Base-by-base conservation (phyloP, 83 land plant genomes). In the Picea abies region DNA sequence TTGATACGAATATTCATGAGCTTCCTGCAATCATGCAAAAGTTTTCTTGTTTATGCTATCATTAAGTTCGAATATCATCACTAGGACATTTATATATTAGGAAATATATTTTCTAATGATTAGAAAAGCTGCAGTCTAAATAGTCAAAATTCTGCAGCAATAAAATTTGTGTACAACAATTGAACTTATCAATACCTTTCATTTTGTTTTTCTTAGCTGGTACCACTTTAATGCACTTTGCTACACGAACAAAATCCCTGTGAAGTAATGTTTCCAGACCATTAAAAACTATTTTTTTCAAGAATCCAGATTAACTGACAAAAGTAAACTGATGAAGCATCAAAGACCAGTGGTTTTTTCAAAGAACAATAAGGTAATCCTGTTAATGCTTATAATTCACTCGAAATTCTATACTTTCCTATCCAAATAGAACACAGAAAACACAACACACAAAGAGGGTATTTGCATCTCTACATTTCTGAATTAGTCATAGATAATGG, bases 161-260 rank as follows among this genome's bases (percentile, higher is more conserved):
- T 22, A 71, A 71, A 71, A 15, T 32, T 37, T 71, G 47, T 71
- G 76, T 41, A 71, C 68, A 71, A 71, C n/a, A 37, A 71, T 71
- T 19, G 25, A 71, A 71, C 22, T 44, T 71, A 39, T 14, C 49
- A 5, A 39, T 71, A 71, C 76, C 76, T 71, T 71, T 39, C 16
- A 15, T 71, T 71, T 71, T 71, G 47, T 71, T 39, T 71, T 71
- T 71, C 76, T 71, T 71, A 39, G 78, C 52, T n/a, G 84, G 78
- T 79, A 84, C 63, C 76, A 84, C 67, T 58, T 79, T 80, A 60
- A 84, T 84, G n/a, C 86, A 11, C 80, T 63, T 84, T 63, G 86
- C 86, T 25, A 67, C 83, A 25, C 83, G 84, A 47, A 84, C 86
- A 75, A 84, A 84, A 44, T 84, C 82, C 84, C 86, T 84, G 83